phyloP scores from a whole-genome alignment of 2,329 filamentous ascomycete species.

The Mycogone perniciosa region DNA sequence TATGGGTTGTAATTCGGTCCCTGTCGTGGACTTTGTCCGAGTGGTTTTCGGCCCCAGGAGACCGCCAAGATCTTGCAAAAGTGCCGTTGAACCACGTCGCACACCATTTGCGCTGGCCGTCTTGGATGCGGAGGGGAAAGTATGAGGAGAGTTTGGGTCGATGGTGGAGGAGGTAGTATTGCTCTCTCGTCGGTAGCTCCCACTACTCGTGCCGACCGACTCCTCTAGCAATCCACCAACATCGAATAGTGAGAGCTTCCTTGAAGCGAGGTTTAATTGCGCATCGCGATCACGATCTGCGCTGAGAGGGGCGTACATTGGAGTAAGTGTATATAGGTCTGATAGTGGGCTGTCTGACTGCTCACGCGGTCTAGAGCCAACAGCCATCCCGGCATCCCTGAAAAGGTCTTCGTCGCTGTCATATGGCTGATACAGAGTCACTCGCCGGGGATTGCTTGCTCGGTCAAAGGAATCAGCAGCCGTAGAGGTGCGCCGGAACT shows the following conservation, averaged over 20 bases:
- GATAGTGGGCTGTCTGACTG: conserved; percentile 20
- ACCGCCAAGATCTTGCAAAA: conserved; percentile 54
- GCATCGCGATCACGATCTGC: conserved; percentile 35
- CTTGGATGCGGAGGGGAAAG: conserved; percentile 36
- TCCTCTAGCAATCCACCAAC: conserved; percentile 68
- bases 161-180: conserved; percentile 32
- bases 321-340: conserved; percentile 24
- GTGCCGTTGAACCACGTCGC: conserved; percentile 48
- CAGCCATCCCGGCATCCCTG: conserved; percentile 66
- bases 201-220: conserved; percentile 23
- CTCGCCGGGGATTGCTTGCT: conserved; percentile 33
- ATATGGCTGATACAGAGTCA: conserved; percentile 59
- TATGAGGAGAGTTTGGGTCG: conserved; percentile 32
- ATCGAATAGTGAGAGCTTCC: conserved; percentile 72
- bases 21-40: conserved; percentile 26
- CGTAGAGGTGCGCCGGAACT: conserved; percentile 60
- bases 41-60: conserved; percentile 36
- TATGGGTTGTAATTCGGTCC: conserved; percentile 42
- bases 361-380: conserved; percentile 46
- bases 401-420: conserved; percentile 91
- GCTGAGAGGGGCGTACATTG: conserved; percentile 27
- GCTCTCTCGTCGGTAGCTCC: conserved; percentile 35
- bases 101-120: conserved; percentile 40
- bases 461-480: conserved; percentile 57
- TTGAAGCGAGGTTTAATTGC: conserved; percentile 16